Evolutionary conservation across 345 rosid genomes (phyloP).

Genomic region (Mallotus nudiflorus): DNA sequence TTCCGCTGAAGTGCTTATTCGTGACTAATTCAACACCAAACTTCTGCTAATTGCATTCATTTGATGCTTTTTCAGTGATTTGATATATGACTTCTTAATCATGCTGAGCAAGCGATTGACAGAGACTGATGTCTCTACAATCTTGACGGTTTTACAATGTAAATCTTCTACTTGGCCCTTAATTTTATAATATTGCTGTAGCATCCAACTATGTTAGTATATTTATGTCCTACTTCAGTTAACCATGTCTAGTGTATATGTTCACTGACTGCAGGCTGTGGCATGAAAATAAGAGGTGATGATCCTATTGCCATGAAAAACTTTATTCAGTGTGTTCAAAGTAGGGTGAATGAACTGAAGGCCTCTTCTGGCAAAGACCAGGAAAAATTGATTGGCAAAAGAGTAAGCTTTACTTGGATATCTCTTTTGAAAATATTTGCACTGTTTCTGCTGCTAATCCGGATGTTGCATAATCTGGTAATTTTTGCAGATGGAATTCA

Average conservation of each 20-base stretch:
- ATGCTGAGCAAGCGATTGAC: constrained; percentile 65
- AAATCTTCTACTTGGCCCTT: constrained; percentile 29
- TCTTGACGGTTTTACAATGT: constrained; percentile 80
- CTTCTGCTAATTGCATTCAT: neutral
- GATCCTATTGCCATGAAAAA: constrained; percentile 89
- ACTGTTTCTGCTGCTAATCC: constrained; percentile 5
- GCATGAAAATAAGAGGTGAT: constrained; percentile 86
- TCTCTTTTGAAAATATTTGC: constrained; percentile 5
- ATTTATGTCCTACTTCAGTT: neutral
- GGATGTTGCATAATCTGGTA: constrained; percentile 9
- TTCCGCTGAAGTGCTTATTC: neutral
- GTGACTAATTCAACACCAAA: neutral
- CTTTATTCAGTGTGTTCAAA: constrained; percentile 74
- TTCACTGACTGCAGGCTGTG: constrained; percentile 59
- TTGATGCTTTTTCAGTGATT: constrained; percentile 60
- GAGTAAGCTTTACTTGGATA: constrained; percentile 41
- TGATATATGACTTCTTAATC: constrained; percentile 79
- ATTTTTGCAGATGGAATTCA: constrained; percentile 77
- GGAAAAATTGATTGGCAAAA: constrained; percentile 46
- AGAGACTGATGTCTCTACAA: constrained; percentile 77
- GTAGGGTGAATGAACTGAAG: constrained; percentile 71
- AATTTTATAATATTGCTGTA: neutral
- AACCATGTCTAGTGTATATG: neutral
- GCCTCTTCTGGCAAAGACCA: constrained; percentile 43
- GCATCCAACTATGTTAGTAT: neutral